These are phyloP conservation scores for Eimeria brunetti DNA, from an alignment of 169 alveolate species.

Conservation along the genomic window DNA sequence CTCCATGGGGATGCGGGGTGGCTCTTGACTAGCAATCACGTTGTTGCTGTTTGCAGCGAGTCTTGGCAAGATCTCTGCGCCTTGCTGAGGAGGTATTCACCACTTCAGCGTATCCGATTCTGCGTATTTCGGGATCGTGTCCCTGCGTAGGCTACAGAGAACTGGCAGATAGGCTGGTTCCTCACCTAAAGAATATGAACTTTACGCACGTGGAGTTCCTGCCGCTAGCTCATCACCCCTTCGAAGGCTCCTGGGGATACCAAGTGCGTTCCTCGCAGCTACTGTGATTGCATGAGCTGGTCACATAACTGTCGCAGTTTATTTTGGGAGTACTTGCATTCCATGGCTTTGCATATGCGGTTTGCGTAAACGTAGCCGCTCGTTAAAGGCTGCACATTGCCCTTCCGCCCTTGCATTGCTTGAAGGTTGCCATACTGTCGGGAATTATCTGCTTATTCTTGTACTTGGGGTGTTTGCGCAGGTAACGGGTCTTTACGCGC, in stretches of 20 bases:
- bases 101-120: background rate
- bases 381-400: background rate
- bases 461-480: background rate
- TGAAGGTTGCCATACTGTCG: background rate
- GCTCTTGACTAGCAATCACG: background rate
- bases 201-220: constrained; percentile 89
- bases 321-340: background rate
- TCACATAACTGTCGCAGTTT: background rate
- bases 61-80: background rate
- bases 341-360: background rate
- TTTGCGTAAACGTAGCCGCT: background rate
- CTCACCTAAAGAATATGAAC: constrained; percentile 83
- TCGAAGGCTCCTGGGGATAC: constrained; percentile 89
- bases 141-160: constrained; percentile 83
- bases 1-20: background rate
- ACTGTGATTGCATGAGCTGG: background rate
- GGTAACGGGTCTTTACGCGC: constrained; percentile 87
- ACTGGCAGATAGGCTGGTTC: constrained; percentile 85
- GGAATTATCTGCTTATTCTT: background rate
- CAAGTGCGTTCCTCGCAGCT: constrained; percentile 75
- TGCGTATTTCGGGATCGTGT: background rate
- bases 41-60: background rate
- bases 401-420: background rate
- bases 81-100: background rate
- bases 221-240: constrained; percentile 88